Base-by-base conservation (phyloP, 371 early-diverging fungal genomes). In the Mortierella polycephala region DNA sequence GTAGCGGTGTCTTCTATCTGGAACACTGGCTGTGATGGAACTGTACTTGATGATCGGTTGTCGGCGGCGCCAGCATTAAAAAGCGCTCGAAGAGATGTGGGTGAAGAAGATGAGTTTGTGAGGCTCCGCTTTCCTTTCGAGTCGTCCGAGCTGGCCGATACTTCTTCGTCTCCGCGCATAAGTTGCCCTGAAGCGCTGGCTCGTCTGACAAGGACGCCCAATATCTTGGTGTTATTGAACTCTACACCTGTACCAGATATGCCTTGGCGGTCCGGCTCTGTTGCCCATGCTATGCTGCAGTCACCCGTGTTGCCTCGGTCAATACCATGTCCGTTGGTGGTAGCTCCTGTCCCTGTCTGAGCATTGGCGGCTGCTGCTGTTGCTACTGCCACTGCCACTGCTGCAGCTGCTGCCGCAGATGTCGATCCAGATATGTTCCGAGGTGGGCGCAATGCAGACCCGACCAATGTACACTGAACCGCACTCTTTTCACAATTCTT, bases 321-420 rank as follows among this genome's bases (percentile, higher is more conserved):
- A 23, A 46, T 52, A 16, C 71, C 64, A 6, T 51, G 49, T 10
- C 60, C 64, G 41, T 49, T 64, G 18, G 57, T 51, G 11, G 56
- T 13, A 1, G 20, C 2, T 41, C 54, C 59, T 47, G 65, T 42
- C 9, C 60, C 60, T 12, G 64, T 10, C 2, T 68, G 60, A 30
- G 59, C 74, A 51, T 11, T 68, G 20, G 71, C 70, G 20, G 64
- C 69, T 12, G 75, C 75, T 12, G 71, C 68, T 8, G 76, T 71
- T 14, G 77, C 77, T 21, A 71, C 55, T 0, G 77, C 77, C 37
- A 71, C 47, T 6, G 71, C 71, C n/a, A 76, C 67, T 30, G 77
- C 77, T 14, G 64, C 77, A 12, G 71, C 71, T 1, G 77, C 77
- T 8, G 77, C 77, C n/a, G 71, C 77, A 16, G 77, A 71, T 14